Evolutionary conservation across 345 rosid species (phyloP).

Genomic region (Syzygium aqueum): DNA sequence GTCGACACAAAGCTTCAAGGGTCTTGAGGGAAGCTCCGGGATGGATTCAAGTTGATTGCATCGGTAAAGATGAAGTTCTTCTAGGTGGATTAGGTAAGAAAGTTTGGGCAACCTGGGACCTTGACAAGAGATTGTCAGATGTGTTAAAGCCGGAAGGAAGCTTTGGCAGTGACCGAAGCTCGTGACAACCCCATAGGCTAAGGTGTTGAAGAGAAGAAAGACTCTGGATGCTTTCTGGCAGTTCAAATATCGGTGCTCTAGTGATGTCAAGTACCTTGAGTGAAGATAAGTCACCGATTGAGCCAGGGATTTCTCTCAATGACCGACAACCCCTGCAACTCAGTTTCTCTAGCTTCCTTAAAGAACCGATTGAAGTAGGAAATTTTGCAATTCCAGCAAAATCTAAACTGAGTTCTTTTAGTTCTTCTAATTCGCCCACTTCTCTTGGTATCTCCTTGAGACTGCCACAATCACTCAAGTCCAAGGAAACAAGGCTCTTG

Average conservation of each 20-base stretch:
- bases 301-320: neutral
- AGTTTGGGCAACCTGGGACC: neutral
- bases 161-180: neutral
- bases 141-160: neutral
- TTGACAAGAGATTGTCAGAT: neutral
- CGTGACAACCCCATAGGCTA: neutral
- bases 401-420: neutral
- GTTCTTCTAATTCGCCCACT: neutral
- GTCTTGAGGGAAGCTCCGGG: too few species aligned
- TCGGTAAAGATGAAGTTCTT: too few species aligned
- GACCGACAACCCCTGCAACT: rapidly evolving
- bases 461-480: neutral
- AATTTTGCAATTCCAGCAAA: rapidly evolving
- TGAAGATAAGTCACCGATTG: neutral
- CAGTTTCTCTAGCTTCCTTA: neutral
- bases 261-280: neutral
- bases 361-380: neutral
- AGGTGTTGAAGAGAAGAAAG: neutral
- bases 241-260: rapidly evolving
- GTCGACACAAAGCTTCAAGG: too few species aligned
- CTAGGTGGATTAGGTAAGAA: too few species aligned
- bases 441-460: neutral
- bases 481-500: neutral
- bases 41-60: too few species aligned
- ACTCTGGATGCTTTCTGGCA: neutral